Conservation (phyloP, 257 asterid species). For the Solanum habrochaites region DNA sequence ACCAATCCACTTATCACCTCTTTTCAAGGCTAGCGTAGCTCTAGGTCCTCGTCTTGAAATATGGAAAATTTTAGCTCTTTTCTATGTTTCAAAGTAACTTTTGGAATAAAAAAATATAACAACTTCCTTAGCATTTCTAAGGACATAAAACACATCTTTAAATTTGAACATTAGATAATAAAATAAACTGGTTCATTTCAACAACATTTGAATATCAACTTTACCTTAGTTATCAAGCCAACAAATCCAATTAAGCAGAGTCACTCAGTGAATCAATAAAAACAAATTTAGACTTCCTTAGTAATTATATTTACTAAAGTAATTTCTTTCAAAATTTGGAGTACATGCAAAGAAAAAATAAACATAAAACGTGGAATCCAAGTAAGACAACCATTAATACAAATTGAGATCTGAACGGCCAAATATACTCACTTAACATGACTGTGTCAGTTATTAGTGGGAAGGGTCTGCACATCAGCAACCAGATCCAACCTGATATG, state of each 20-base stretch:
- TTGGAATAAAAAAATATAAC: background rate
- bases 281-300: background rate
- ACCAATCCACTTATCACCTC: constrained; percentile 1
- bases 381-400: constrained; percentile 10
- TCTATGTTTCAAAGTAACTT: background rate
- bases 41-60: background rate
- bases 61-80: background rate
- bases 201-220: constrained; percentile 5
- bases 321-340: background rate
- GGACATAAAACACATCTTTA: background rate
- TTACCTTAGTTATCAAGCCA: constrained; percentile 56
- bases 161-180: constrained; percentile 39
- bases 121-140: background rate
- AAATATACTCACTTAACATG: background rate
- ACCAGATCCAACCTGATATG: no score
- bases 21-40: background rate
- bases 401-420: background rate
- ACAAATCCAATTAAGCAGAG: constrained; percentile 27
- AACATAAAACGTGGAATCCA: constrained; percentile 18
- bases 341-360: background rate
- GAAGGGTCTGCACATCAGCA: background rate
- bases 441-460: background rate
- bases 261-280: constrained; percentile 54
- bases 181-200: constrained; percentile 10
- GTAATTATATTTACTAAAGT: background rate